phyloP scores from a whole-genome alignment of 2,329 filamentous ascomycete genomes.

The Allantophomopsis lycopodina region DNA sequence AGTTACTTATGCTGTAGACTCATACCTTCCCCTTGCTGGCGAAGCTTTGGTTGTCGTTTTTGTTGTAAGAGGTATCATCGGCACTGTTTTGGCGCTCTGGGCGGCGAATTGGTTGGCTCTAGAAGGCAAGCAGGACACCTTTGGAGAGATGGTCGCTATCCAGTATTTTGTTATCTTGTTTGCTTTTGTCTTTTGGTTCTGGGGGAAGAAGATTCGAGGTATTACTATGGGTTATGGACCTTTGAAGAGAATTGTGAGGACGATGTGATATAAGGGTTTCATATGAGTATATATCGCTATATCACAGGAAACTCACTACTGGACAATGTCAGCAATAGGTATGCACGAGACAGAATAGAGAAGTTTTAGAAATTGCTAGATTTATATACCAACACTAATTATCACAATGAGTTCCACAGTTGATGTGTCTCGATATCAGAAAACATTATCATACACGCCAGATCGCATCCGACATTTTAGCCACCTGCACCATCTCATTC shows the following conservation, averaged over 20 bases:
- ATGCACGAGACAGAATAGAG: too few species aligned
- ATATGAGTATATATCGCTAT: too few species aligned
- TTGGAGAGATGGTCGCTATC: constrained; percentile 13
- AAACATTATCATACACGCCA: constrained; percentile 35
- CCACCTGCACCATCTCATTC: constrained; percentile 70
- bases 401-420: too few species aligned
- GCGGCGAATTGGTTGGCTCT: constrained; percentile 10
- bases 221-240: constrained; percentile 4
- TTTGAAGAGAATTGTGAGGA: not conserved
- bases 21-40: constrained; percentile 45
- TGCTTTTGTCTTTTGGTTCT: constrained; percentile 2
- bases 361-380: too few species aligned
- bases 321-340: too few species aligned
- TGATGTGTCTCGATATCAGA: too few species aligned
- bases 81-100: constrained; percentile 14
- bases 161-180: constrained; percentile 4
- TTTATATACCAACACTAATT: too few species aligned
- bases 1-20: constrained; percentile 38
- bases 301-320: too few species aligned
- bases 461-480: constrained; percentile 85
- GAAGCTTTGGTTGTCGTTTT: constrained; percentile 32
- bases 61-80: constrained; percentile 16
- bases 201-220: constrained; percentile 4
- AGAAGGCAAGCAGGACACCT: constrained; percentile 8
- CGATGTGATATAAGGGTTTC: too few species aligned